Percentiles rank a stretch among this genome's conserved stretches.
Conservation (phyloP, 2,329 filamentous ascomycete genomes). For the Colletotrichum camelliae region DNA sequence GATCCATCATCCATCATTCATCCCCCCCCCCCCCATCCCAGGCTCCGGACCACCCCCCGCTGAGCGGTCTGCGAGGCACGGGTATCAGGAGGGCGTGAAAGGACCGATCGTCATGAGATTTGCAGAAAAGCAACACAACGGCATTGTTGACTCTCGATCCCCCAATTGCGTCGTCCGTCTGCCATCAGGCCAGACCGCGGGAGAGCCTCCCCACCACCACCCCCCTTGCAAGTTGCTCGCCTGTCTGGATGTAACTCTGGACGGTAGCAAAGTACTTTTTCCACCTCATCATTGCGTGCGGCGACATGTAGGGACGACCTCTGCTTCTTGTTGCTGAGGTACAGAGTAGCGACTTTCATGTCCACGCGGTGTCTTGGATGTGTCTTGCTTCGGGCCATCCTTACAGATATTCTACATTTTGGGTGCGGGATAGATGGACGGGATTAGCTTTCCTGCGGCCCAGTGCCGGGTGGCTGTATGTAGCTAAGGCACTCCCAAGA, state of each 20-base stretch:
- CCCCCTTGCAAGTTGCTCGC: not conserved
- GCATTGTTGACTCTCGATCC: not conserved
- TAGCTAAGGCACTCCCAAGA: not conserved
- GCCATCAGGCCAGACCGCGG: not conserved
- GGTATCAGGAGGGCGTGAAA: not conserved
- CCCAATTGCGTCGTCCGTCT: not conserved
- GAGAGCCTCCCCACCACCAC: not conserved
- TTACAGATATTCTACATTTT: slow-evolving; percentile 10
- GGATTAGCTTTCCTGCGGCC: not conserved
- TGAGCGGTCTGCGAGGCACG: not conserved
- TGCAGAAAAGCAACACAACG: slow-evolving; percentile 3
- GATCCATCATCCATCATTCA: not conserved
- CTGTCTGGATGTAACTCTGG: not conserved
- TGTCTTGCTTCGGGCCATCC: not conserved
- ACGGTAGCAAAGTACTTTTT: not conserved
- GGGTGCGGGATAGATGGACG: not conserved
- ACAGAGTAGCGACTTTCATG: not conserved
- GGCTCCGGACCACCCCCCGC: not conserved
- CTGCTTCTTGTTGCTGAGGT: not conserved
- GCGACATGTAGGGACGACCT: not conserved
- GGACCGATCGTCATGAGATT: slow-evolving; percentile 5
- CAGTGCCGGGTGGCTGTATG: not conserved
- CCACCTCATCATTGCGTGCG: not conserved
- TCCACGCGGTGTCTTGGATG: not conserved
- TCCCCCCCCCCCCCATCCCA: not conserved